Percentiles rank a stretch among this genome's conserved stretches.
phyloP scores from a whole-genome alignment of 768 basidiomycete species.

The Rhizopogon salebrosus region DNA sequence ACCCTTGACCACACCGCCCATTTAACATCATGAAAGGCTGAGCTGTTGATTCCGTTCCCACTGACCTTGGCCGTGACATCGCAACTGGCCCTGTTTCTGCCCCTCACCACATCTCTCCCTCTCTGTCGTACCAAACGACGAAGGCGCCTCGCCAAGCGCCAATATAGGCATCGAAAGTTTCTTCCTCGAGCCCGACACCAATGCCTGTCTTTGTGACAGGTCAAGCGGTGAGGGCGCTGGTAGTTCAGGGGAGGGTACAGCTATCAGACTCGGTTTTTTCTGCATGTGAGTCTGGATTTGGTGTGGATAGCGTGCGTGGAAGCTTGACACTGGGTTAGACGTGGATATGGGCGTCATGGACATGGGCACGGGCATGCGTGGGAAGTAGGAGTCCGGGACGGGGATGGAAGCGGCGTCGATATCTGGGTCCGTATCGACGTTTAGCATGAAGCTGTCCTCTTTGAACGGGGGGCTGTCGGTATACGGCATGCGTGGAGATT shows the following conservation, averaged over 20 bases:
- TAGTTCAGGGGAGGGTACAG: background rate
- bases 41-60: too few relatives aligned
- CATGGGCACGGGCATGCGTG: background rate
- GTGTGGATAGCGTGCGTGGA: conserved; percentile 3
- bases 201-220: background rate
- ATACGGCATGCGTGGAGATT: background rate
- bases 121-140: background rate
- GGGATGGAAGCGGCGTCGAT: background rate
- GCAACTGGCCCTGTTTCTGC: background rate
- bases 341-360: background rate
- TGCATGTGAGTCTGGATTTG: background rate
- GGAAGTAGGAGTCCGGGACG: conserved; percentile 4
- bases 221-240: background rate
- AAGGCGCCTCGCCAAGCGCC: background rate
- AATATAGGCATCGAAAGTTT: background rate
- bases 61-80: background rate
- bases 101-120: background rate
- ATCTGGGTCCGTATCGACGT: conserved; percentile 7
- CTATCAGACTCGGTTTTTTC: background rate
- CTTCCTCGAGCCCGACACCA: background rate
- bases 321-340: background rate
- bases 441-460: background rate
- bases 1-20: too few relatives aligned
- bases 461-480: background rate
- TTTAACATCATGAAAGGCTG: background rate